Evolutionary conservation across 805 yeast genomes (phyloP).

Genomic region (Saccharomyces jurei): DNA sequence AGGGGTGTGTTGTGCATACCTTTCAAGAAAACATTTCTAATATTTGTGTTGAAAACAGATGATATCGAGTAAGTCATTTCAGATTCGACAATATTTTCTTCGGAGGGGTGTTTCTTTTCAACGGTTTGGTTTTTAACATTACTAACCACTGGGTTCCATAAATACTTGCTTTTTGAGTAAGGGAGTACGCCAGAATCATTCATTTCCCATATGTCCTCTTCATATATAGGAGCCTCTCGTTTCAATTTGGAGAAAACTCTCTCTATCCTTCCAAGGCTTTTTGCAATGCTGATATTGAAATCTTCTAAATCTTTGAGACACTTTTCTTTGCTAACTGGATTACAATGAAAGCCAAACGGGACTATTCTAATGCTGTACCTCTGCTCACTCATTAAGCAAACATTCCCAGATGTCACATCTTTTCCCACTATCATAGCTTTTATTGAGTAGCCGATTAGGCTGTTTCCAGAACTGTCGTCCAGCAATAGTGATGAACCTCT

Average conservation of each 20-base stretch:
- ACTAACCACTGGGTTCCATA: background rate
- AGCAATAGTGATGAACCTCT: slow-evolving; percentile 45
- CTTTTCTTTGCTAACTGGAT: background rate
- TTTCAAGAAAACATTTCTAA: background rate
- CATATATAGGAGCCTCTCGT: background rate
- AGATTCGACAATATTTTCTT: background rate
- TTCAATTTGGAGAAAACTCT: slow-evolving; percentile 1
- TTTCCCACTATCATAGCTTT: slow-evolving; percentile 45
- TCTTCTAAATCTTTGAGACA: background rate
- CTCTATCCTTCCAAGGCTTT: slow-evolving; percentile 1
- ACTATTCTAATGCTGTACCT: slow-evolving; percentile 14
- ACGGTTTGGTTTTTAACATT: background rate
- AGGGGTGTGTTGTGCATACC: background rate
- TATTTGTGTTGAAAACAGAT: background rate
- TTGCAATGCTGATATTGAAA: background rate
- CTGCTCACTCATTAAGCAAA: slow-evolving; percentile 6
- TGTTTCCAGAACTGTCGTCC: slow-evolving; percentile 33
- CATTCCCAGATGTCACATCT: slow-evolving; percentile 6
- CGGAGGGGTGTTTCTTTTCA: background rate
- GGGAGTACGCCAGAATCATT: background rate
- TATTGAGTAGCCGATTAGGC: slow-evolving; percentile 40
- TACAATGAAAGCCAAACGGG: slow-evolving; percentile 14
- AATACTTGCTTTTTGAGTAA: background rate
- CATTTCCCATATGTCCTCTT: background rate
- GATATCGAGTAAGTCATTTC: slow-evolving; percentile 1